A percentile compares a stretch with the other conserved stretches of the same genome.
These are phyloP conservation scores for Volvariella volvacea DNA, from an alignment of 1,284 basidiomycete genomes.

Conservation along the genomic window DNA sequence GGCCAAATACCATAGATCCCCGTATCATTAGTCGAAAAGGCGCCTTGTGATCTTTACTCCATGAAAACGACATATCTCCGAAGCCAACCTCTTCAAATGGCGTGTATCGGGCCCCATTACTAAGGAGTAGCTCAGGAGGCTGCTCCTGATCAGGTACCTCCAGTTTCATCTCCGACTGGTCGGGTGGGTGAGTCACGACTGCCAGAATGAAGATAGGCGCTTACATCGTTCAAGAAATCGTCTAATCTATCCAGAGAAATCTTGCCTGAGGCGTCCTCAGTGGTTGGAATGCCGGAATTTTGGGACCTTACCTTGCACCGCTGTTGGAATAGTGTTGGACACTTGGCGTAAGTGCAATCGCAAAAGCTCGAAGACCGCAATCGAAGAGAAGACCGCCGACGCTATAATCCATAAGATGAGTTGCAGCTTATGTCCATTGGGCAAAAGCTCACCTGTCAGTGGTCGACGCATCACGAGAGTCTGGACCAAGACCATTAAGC, in stretches of 20 bases:
- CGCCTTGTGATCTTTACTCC: slow-evolving; percentile 31
- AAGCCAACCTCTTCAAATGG: slow-evolving; percentile 39
- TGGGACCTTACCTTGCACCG: slow-evolving; percentile 3
- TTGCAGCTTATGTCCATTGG: too few species aligned
- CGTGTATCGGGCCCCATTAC: too few species aligned
- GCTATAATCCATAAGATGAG: slow-evolving; percentile 11
- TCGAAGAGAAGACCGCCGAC: slow-evolving; percentile 28
- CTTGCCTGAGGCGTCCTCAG: slow-evolving; percentile 6
- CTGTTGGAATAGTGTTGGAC: neutral
- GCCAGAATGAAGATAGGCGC: too few species aligned
- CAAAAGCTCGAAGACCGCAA: slow-evolving; percentile 35
- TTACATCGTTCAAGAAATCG: neutral
- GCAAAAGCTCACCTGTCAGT: neutral
- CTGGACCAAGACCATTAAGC: slow-evolving; percentile 23
- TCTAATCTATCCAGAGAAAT: slow-evolving; percentile 2
- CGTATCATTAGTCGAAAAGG: slow-evolving; percentile 42
- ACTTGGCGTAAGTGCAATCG: slow-evolving; percentile 18
- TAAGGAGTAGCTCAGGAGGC: neutral
- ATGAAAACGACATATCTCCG: slow-evolving; percentile 46
- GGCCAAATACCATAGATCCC: slow-evolving; percentile 52
- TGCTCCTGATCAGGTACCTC: neutral
- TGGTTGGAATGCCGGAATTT: neutral
- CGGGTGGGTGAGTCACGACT: too few species aligned
- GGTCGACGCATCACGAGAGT: neutral
- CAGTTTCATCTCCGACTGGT: neutral